phyloP scores from a whole-genome alignment of 2,329 filamentous ascomycete species.

The Mollisia scopiformis region DNA sequence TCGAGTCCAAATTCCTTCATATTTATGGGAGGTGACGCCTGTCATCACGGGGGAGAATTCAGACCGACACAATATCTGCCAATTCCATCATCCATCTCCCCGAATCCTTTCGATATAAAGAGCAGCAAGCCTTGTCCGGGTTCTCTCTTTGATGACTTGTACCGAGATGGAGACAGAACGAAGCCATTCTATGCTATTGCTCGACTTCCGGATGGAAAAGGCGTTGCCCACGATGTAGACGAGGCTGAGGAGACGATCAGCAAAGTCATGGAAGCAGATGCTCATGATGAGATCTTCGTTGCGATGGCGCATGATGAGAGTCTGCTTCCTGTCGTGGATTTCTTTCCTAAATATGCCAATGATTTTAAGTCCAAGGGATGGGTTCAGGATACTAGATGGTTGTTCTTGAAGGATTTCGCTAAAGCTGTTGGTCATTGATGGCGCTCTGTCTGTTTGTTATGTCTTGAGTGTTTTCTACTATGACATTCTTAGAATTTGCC shows the following conservation, averaged over 20 bases:
- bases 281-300: conserved; percentile 46
- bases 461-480: not conserved
- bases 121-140: conserved; percentile 43
- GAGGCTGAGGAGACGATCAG: conserved; percentile 43
- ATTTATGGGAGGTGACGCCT: conserved; percentile 52
- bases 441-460: not conserved
- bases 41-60: conserved; percentile 48
- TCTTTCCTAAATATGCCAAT: conserved; percentile 53
- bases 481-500: not conserved
- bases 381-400: conserved; percentile 49
- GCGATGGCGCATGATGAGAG: conserved; percentile 51
- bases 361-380: conserved; percentile 49
- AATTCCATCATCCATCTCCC: conserved; percentile 41
- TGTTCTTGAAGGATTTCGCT: conserved; percentile 54
- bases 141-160: conserved; percentile 42
- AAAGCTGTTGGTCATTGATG: conserved; percentile 38
- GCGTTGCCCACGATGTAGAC: conserved; percentile 32
- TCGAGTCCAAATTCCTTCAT: conserved; percentile 43
- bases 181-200: conserved; percentile 39
- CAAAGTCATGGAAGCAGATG: conserved; percentile 51
- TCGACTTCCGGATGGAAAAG: conserved; percentile 14
- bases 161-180: conserved; percentile 34
- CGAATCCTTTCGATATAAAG: conserved; percentile 41
- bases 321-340: conserved; percentile 46
- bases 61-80: conserved; percentile 46